Base-by-base conservation (phyloP, 2,329 filamentous ascomycete genomes). In the Pestalotiopsis sp. region DNA sequence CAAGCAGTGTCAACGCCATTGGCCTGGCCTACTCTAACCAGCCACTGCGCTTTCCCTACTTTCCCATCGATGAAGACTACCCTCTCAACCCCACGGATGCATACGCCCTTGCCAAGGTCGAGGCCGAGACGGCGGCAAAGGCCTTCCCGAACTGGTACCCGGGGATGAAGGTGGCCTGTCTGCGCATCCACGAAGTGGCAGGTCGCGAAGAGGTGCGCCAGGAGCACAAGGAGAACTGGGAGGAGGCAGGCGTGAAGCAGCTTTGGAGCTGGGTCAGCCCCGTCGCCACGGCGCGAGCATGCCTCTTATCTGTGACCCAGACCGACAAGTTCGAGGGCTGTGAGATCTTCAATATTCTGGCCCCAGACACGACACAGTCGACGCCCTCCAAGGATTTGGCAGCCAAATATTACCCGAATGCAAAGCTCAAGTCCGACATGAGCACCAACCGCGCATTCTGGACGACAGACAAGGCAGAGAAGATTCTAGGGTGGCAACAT, bases 131-230 rank as follows among this genome's bases (percentile, higher is more conserved):
- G 4, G 78, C 81, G 69, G 79, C 76, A 5, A 69, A 67, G n/a
- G 71, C 76, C 0, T 80, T 81, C 41, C 75, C 73, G 2, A 70
- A 77, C 39, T 81, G 79, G 79, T 81, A 77, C 64, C 80, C 78
- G 0, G 79, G 78, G 2, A 79, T 77, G 71, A 80, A 78, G 67
- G 77, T 81, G 27, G 78, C 79, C 0, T 79, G 79, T 68, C 69
- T 81, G 67, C 77, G 79, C 20, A 80, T 81, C 67, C 79, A 81
- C 62, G 77, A 81, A 62, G 80, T 81, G 6, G 76, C 75, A 12
- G 71, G 74, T 9, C 69, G 74, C 52, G 66, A 72, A 23, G 71
- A 78, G 2, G 78, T 80, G 20, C 70, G 72, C 65, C 69, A 78
- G 66, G 75, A 78, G 70, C 79, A 81, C 65, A 64, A 71, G 25